phyloP scores from a whole-genome alignment of 2,329 filamentous ascomycete genomes.

The Diaporthe ampelina region DNA sequence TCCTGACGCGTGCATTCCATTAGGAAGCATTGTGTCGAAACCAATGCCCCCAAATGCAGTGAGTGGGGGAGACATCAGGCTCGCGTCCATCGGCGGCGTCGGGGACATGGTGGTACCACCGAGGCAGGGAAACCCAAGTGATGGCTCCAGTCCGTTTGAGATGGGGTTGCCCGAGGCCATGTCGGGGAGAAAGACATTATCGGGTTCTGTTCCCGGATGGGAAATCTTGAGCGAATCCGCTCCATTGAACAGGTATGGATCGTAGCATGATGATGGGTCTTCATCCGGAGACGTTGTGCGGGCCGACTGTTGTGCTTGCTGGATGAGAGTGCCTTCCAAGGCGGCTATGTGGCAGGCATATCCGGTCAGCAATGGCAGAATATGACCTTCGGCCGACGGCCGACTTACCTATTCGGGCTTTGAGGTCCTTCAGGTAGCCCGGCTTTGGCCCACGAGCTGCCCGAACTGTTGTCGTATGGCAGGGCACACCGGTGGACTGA shows the following conservation, averaged over 20 bases:
- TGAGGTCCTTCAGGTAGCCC: slow-evolving; percentile 46
- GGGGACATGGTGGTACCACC: slow-evolving; percentile 16
- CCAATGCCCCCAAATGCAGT: background rate
- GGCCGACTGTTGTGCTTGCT: slow-evolving; percentile 23
- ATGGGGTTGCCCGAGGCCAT: slow-evolving; percentile 9
- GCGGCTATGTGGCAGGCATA: slow-evolving; percentile 5
- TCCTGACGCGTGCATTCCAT: slow-evolving; percentile 12
- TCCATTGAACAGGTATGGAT: slow-evolving; percentile 13
- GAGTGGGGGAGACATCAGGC: slow-evolving; percentile 17
- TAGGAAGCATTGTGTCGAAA: slow-evolving; percentile 13
- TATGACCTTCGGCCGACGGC: background rate
- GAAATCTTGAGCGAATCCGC: slow-evolving; percentile 17
- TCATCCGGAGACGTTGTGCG: slow-evolving; percentile 23
- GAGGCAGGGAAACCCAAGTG: slow-evolving; percentile 10
- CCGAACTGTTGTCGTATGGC: slow-evolving; percentile 25
- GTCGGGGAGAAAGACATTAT: slow-evolving; percentile 9
- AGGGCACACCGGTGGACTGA: slow-evolving; percentile 20
- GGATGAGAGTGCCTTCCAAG: slow-evolving; percentile 23
- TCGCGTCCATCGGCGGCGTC: slow-evolving; percentile 17
- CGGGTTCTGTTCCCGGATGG: slow-evolving; percentile 5
- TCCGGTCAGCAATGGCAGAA: background rate
- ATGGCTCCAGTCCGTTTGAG: slow-evolving; percentile 16
- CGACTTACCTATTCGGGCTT: slow-evolving; percentile 45
- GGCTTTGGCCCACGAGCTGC: slow-evolving; percentile 40
- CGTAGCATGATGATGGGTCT: slow-evolving; percentile 23